Conservation (phyloP, 345 rosid species). For the Cardiospermum halicacabum region DNA sequence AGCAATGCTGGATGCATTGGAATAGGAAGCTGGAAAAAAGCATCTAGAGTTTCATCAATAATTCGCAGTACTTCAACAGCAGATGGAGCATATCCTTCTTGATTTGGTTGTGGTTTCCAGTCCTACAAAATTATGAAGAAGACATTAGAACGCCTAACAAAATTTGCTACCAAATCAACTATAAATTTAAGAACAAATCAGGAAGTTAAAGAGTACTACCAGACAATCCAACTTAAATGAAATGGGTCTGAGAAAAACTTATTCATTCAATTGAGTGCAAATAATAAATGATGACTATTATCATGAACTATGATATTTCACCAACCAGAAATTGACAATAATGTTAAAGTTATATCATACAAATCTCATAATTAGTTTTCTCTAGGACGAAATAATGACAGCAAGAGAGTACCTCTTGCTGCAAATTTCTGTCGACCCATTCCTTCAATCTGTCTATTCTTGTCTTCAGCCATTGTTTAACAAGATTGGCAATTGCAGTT, state of each 20-base stretch:
- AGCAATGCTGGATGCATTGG: conserved; percentile 88
- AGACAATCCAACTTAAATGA: neutral
- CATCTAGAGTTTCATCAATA: conserved; percentile 80
- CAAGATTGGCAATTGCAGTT: conserved; percentile 80
- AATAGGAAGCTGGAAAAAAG: conserved; percentile 92
- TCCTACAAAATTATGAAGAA: conserved; percentile 34
- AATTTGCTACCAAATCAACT: neutral
- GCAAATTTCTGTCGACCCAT: conserved; percentile 86
- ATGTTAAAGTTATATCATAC: neutral
- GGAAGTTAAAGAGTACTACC: neutral
- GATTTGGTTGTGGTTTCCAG: conserved; percentile 62
- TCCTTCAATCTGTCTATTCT: conserved; percentile 85
- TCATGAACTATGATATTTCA: neutral
- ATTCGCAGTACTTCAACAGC: conserved; percentile 71
- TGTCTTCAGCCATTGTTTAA: conserved; percentile 74
- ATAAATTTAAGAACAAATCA: neutral
- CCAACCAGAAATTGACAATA: neutral
- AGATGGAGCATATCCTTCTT: conserved; percentile 79
- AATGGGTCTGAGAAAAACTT: neutral
- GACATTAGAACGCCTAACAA: conserved; percentile 17
- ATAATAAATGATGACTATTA: neutral
- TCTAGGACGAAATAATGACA: neutral
- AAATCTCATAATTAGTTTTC: neutral
- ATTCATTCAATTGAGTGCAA: neutral
- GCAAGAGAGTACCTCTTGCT: conserved; percentile 64